Evolutionary conservation across 352 stramenopile species (phyloP).

Genomic region (Pythium biforme): DNA sequence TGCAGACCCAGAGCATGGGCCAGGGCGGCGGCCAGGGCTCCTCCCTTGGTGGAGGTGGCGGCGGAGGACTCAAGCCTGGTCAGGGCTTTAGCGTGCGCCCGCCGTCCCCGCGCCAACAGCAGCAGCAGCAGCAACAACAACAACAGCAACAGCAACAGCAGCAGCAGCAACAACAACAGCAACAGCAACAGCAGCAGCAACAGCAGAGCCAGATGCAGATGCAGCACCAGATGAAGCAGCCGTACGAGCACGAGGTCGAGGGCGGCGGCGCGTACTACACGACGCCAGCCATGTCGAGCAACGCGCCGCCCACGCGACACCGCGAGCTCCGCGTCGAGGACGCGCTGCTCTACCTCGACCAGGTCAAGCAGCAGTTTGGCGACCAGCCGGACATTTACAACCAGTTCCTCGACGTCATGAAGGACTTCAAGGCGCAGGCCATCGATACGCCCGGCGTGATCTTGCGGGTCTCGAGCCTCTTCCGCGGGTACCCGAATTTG

Average conservation of each 20-base stretch:
- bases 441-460: slow-evolving; percentile 99
- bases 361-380: slow-evolving; percentile 99
- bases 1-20: slow-evolving; percentile 49
- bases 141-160: slow-evolving; percentile 33
- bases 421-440: slow-evolving; percentile 98
- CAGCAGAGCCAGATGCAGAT: slow-evolving; percentile 27
- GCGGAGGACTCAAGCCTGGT: slow-evolving; percentile 32
- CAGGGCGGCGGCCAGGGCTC: slow-evolving; percentile 30
- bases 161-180: slow-evolving; percentile 41
- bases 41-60: no score
- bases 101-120: slow-evolving; percentile 35
- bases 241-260: slow-evolving; percentile 49
- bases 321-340: slow-evolving; percentile 95
- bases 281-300: slow-evolving; percentile 28
- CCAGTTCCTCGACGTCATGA: slow-evolving; percentile 99
- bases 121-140: slow-evolving; percentile 25
- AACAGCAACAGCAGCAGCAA: slow-evolving; percentile 41
- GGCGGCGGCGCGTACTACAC: slow-evolving; percentile 22
- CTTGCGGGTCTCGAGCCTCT: slow-evolving; percentile 96
- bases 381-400: slow-evolving; percentile 99
- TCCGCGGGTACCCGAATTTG: slow-evolving; percentile 97
- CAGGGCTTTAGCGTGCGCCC: slow-evolving; percentile 36
- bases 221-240: slow-evolving; percentile 37
- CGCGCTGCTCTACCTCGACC: slow-evolving; percentile 98
- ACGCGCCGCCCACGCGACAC: slow-evolving; percentile 40